These are phyloP conservation scores for Talaromyces sp. DNA, from an alignment of 2,329 filamentous ascomycete species.

Conservation along the genomic window DNA sequence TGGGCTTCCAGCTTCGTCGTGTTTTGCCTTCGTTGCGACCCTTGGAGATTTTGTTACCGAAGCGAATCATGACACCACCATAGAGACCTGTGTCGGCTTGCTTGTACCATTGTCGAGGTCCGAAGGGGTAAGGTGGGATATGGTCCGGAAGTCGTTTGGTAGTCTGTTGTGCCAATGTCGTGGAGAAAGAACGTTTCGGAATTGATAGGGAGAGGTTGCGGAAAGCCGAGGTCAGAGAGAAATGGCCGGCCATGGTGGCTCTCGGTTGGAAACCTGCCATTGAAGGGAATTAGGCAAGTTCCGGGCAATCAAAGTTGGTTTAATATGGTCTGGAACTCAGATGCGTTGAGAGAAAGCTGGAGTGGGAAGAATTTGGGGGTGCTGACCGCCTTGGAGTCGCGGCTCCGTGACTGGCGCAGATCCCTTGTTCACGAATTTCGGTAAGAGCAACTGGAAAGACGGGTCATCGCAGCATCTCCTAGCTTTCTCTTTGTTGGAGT, in stretches of 20 bases:
- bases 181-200: slow-evolving; percentile 43
- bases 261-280: slow-evolving; percentile 37
- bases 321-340: slow-evolving; percentile 2
- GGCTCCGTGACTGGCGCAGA: slow-evolving; percentile 33
- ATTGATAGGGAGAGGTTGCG: slow-evolving; percentile 41
- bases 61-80: slow-evolving; percentile 49
- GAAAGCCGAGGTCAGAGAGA: slow-evolving; percentile 42
- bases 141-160: slow-evolving; percentile 37
- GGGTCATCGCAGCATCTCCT: slow-evolving; percentile 18
- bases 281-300: slow-evolving; percentile 8
- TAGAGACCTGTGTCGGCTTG: slow-evolving; percentile 54
- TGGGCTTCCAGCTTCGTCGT: slow-evolving; percentile 52
- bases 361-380: slow-evolving; percentile 36
- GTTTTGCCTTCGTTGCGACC: slow-evolving; percentile 54
- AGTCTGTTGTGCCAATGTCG: slow-evolving; percentile 36
- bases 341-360: slow-evolving; percentile 9
- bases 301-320: neutral
- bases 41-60: slow-evolving; percentile 55
- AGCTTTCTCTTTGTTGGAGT: slow-evolving; percentile 19
- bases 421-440: slow-evolving; percentile 39
- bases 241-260: slow-evolving; percentile 35
- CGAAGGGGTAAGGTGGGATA: slow-evolving; percentile 52
- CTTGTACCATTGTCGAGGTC: slow-evolving; percentile 46
- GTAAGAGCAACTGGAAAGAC: slow-evolving; percentile 24
- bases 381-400: slow-evolving; percentile 39